Evolutionary conservation across 1,284 basidiomycete species (phyloP), one percentile per base, ranked within the genome.

Genomic region (Malassezia caprae): DNA sequence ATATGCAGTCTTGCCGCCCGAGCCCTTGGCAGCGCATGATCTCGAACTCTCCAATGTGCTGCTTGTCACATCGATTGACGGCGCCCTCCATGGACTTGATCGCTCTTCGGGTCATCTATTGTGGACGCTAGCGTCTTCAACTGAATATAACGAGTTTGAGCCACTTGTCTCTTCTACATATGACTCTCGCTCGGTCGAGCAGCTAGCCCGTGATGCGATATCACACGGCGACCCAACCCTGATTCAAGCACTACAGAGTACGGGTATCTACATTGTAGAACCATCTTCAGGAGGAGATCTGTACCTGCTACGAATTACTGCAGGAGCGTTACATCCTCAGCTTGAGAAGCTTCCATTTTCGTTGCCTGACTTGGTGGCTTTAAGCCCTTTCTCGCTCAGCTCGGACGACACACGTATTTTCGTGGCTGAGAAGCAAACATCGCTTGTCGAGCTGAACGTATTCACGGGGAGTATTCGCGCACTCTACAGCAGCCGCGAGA

Each of bases 211-310:
- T 26, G 63, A 60, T 30, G 47, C 52, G 12, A 19, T 50, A 7
- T 6, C 34, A 2, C 27, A 21, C 6, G 44, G 44, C 48, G 62
- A 53, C 35, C 15, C 49, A 3, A 56, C 47, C 26, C 52, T 61
- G 17, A 52, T 67, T 15, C 61, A 68, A 49, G 82, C 83, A 59
- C 77, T 79, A 41, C 75, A 78, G 0, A 76, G 79, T 34, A 81
- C 82, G 53, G 88, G 90, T 69, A 80, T 86, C 46, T 93, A 90
- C 76, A 83, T 91, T 55, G 86, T 93, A 50, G 90, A 93, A 71
- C 90, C 89, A 0, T 86, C 89, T 77, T 83, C 84, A 1, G 67
- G 64, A 2, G 90, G 89, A 7, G 84, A 88, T 67, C 87, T 93
- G 65, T 93, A 88, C 75, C 81, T 90, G 49, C 82, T 87, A 75